Base-by-base conservation (phyloP, 192 early-diverging fungal species). In the Coemansia sp. region DNA sequence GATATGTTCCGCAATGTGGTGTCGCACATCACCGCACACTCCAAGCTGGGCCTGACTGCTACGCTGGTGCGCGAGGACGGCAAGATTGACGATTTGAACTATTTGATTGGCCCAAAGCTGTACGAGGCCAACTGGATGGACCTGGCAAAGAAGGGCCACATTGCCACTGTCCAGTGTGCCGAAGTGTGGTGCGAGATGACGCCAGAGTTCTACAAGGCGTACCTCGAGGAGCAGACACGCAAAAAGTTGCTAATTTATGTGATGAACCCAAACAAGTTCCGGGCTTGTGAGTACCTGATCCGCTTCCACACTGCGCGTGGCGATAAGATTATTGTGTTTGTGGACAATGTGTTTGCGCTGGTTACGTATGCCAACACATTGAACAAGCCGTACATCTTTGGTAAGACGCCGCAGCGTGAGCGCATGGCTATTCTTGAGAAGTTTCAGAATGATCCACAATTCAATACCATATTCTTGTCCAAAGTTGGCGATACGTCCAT, bases 111-210 rank as follows among this genome's bases (percentile, higher is more conserved):
- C 15, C 98, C 98, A 15, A 99, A 99, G 79, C 82, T 99, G 50
- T 99, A 94, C 80, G 98, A 99, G 73, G 98, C 98, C 14, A 99
- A 99, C 71, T 99, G 98, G 98, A 92, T 98, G 93, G 98, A 99
- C 69, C 72, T 99, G 59, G 93, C 95, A n/a, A 89, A 85, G 27
- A 87, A 91, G 71, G 98, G 98, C 25, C 93, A 95, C 70, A 99
- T 99, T 85, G 98, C 98, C 2, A 95, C 92, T 35, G 97, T 99
- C 39, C 91, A 94, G 84, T 98, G 96, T 77, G 93, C 94, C 2
- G 98, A 99, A 80, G 94, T 99, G 14, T 98, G 98, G 96, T 99
- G 98, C 74, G 84, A 87, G 17, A 98, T 99, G 96, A 94, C 95
- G 2, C 86, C 91, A 3, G 93, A 95, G 59, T 99, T 99, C 64